Evolutionary conservation across 2,329 filamentous ascomycete species (phyloP).

Genomic region (Aspergillus eucalypticola): DNA sequence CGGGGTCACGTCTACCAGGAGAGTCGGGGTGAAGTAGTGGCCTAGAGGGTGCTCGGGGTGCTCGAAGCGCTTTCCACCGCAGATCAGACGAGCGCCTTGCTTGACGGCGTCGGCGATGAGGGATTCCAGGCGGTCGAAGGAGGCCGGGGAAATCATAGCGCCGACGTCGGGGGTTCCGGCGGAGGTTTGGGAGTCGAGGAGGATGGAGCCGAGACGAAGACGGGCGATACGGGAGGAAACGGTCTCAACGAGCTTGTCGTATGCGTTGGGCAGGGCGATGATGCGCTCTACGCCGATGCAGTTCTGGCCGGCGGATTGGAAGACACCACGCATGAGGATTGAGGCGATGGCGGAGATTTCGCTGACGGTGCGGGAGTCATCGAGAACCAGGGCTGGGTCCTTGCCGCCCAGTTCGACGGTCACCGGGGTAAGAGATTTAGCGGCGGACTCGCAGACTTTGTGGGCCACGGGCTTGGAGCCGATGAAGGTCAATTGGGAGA

Average conservation of each 20-base stretch:
- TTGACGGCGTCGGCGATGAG: constrained; percentile 76
- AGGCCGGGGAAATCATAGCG: constrained; percentile 79
- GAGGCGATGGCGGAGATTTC: constrained; percentile 72
- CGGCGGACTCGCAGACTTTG: constrained; percentile 81
- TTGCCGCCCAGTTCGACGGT: constrained; percentile 93
- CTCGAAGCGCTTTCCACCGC: constrained; percentile 69
- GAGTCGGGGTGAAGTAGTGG: constrained; percentile 89
- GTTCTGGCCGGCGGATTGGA: constrained; percentile 95
- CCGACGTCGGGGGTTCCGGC: constrained; percentile 67
- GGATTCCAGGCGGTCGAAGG: constrained; percentile 72
- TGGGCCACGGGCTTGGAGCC: constrained; percentile 85
- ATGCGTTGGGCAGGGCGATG: constrained; percentile 74
- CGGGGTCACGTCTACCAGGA: constrained; percentile 84
- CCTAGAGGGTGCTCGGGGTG: constrained; percentile 76
- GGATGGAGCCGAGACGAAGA: constrained; percentile 72
- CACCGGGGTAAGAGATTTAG: constrained; percentile 81
- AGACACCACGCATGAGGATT: constrained; percentile 86
- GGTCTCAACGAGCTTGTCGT: constrained; percentile 68
- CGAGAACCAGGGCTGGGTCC: constrained; percentile 85
- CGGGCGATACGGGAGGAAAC: constrained; percentile 72
- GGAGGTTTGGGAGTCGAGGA: constrained; percentile 49
- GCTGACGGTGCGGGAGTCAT: constrained; percentile 63
- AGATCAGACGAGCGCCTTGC: constrained; percentile 76
- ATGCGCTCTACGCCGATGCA: constrained; percentile 97
- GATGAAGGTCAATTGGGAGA: constrained; percentile 94